A percentile compares a stretch with the other conserved stretches of the same genome.
phyloP scores from a whole-genome alignment of 2,329 filamentous ascomycete species.

The Colletotrichum tropicicola region DNA sequence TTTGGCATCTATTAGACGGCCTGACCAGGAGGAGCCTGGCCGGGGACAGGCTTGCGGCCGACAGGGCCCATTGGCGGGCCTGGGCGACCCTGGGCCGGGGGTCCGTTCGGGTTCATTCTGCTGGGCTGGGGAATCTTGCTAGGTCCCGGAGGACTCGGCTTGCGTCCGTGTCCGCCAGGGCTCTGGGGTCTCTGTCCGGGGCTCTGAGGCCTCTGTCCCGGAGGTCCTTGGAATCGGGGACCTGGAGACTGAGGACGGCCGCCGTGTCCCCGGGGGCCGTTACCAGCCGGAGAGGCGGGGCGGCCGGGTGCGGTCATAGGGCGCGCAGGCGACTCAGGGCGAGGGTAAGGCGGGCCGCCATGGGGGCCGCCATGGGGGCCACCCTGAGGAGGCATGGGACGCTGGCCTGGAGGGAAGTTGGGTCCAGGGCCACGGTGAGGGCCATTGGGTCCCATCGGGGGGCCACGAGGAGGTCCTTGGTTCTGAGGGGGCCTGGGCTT shows the following conservation, averaged over 20 bases:
- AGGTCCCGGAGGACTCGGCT: constrained; percentile 53
- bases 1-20: constrained; percentile 11
- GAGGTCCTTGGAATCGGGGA: constrained; percentile 43
- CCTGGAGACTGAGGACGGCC: constrained; percentile 58
- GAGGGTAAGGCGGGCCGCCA: constrained; percentile 38
- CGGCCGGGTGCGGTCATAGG: constrained; percentile 42
- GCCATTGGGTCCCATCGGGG: constrained; percentile 58
- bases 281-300: constrained; percentile 53
- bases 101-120: constrained; percentile 53
- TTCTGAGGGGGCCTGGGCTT: constrained; percentile 77
- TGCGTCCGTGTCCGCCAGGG: constrained; percentile 50
- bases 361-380: constrained; percentile 42
- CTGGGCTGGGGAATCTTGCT: constrained; percentile 50
- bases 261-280: constrained; percentile 41
- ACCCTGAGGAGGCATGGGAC: constrained; percentile 50
- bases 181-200: constrained; percentile 48
- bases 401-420: constrained; percentile 42
- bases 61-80: constrained; percentile 48
- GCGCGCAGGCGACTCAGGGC: constrained; percentile 45
- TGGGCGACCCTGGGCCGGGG: constrained; percentile 34
- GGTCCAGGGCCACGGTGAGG: constrained; percentile 42
- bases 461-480: constrained; percentile 59
- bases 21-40: constrained; percentile 48
- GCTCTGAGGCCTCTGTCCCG: constrained; percentile 48
- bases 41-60: constrained; percentile 65